These are phyloP conservation scores for Alternaria gansuensis DNA, from an alignment of 2,329 filamentous ascomycete species.

Conservation along the genomic window DNA sequence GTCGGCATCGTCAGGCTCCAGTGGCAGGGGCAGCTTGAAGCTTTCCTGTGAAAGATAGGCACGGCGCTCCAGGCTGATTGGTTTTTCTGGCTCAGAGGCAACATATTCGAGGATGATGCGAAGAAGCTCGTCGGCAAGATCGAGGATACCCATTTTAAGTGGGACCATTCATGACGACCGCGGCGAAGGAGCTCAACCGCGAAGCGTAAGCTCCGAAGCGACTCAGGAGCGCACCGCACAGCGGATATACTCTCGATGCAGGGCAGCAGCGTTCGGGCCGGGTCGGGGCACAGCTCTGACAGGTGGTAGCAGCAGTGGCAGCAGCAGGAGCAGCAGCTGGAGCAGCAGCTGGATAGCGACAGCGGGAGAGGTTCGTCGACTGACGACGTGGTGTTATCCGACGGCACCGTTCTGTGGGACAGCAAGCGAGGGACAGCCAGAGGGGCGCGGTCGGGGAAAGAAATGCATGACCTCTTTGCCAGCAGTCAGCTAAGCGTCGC, in stretches of 20 bases:
- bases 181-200: constrained; percentile 14
- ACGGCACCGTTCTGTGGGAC: constrained; percentile 32
- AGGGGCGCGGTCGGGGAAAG: constrained; percentile 44
- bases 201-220: constrained; percentile 13
- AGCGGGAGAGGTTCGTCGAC: constrained; percentile 29
- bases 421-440: constrained; percentile 36
- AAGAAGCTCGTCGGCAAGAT: constrained; percentile 61
- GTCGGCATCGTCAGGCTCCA: constrained; percentile 54
- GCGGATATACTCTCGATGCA: constrained; percentile 33
- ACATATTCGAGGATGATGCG: constrained; percentile 62
- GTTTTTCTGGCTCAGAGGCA: constrained; percentile 61
- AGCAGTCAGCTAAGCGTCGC: constrained; percentile 50
- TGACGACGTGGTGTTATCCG: constrained; percentile 41
- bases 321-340: too few species aligned
- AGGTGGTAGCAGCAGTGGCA: constrained; percentile 23
- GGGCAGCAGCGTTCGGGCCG: constrained; percentile 33
- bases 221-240: constrained; percentile 27
- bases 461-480: constrained; percentile 47
- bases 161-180: constrained; percentile 42
- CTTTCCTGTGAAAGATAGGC: constrained; percentile 63
- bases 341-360: constrained; percentile 36
- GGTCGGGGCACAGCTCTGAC: constrained; percentile 37
- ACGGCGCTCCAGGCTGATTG: constrained; percentile 60
- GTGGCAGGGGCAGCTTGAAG: constrained; percentile 57
- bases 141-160: constrained; percentile 49